Evolutionary conservation across 208 protist species (phyloP).

Genomic region (Borovskyia barvae): DNA sequence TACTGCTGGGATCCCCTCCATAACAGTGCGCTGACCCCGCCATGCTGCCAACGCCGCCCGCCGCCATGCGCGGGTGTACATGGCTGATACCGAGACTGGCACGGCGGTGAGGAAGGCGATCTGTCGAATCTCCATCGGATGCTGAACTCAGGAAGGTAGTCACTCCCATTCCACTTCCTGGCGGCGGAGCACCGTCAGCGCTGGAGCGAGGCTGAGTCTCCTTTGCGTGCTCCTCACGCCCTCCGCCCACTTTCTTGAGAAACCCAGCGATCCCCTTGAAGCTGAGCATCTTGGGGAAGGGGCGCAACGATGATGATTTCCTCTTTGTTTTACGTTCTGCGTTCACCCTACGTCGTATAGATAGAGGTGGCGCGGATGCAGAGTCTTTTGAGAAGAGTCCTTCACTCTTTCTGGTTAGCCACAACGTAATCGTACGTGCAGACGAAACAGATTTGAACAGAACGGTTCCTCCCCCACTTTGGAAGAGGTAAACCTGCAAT

Average conservation of each 20-base stretch:
- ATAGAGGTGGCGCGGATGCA: no score
- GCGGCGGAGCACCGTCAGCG: neutral
- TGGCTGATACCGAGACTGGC: neutral
- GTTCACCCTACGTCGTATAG: neutral
- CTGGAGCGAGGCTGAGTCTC: constrained; percentile 1
- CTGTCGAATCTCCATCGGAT: neutral
- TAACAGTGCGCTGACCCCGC: neutral
- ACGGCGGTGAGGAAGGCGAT: neutral
- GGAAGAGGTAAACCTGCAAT: no score
- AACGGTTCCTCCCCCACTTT: no score
- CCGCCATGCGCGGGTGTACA: no score
- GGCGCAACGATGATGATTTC: neutral
- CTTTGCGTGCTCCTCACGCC: constrained; percentile 14
- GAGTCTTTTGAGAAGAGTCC: no score
- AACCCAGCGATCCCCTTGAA: constrained; percentile 55
- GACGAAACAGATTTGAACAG: no score
- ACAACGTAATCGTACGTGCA: no score
- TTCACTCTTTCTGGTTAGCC: no score
- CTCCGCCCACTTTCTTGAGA: constrained; percentile 48
- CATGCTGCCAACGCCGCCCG: neutral
- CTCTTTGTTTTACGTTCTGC: neutral
- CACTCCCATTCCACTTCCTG: neutral
- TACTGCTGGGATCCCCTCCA: neutral
- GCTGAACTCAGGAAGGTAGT: neutral
- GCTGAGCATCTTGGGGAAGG: constrained; percentile 39